Percentiles rank a stretch among this genome's conserved stretches.
Evolutionary conservation across 2,329 filamentous ascomycete genomes (phyloP).

Genomic region (Stagonosporopsis vannaccii): DNA sequence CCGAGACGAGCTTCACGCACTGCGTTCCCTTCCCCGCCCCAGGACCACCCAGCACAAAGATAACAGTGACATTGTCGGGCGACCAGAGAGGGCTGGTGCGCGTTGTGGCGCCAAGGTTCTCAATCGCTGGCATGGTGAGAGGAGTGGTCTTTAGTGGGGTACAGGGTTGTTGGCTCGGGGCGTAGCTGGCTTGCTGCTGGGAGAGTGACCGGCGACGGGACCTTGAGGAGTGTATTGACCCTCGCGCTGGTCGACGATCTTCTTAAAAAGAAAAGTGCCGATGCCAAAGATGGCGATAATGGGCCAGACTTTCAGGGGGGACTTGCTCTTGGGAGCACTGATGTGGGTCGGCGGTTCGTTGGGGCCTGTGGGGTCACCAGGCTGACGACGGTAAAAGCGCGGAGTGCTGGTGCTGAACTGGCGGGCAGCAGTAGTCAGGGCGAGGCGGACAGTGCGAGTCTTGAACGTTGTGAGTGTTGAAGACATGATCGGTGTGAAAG

Average conservation of each 20-base stretch:
- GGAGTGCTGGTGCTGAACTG: slow-evolving; percentile 34
- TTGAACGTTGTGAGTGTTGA: slow-evolving; percentile 29
- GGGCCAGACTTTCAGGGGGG: slow-evolving; percentile 52
- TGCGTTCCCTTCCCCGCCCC: slow-evolving; percentile 97
- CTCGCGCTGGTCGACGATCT: slow-evolving; percentile 55
- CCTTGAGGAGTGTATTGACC: slow-evolving; percentile 44
- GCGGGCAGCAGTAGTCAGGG: slow-evolving; percentile 24
- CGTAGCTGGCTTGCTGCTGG: slow-evolving; percentile 33
- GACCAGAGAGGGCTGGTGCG: slow-evolving; percentile 76
- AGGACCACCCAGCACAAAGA: slow-evolving; percentile 96
- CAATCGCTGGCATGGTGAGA: slow-evolving; percentile 50
- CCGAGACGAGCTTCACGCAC: slow-evolving; percentile 83
- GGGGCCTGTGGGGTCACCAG: slow-evolving; percentile 45
- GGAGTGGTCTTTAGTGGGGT: slow-evolving; percentile 37
- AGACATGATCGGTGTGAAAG: slow-evolving; percentile 40
- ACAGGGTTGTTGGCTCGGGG: slow-evolving; percentile 19
- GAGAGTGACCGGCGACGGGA: slow-evolving; percentile 42
- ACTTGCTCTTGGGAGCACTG: slow-evolving; percentile 47
- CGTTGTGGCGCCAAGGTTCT: slow-evolving; percentile 43
- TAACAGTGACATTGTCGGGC: slow-evolving; percentile 79
- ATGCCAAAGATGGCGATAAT: slow-evolving; percentile 57
- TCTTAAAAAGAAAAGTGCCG: slow-evolving; percentile 56
- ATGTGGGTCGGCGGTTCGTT: slow-evolving; percentile 50
- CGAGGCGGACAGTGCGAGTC: slow-evolving; percentile 20
- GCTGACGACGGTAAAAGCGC: slow-evolving; percentile 42